A percentile compares a stretch with the other conserved stretches of the same genome.
These are phyloP conservation scores for Plectosphaerella plurivora DNA, from an alignment of 2,329 filamentous ascomycete species.

Conservation along the genomic window DNA sequence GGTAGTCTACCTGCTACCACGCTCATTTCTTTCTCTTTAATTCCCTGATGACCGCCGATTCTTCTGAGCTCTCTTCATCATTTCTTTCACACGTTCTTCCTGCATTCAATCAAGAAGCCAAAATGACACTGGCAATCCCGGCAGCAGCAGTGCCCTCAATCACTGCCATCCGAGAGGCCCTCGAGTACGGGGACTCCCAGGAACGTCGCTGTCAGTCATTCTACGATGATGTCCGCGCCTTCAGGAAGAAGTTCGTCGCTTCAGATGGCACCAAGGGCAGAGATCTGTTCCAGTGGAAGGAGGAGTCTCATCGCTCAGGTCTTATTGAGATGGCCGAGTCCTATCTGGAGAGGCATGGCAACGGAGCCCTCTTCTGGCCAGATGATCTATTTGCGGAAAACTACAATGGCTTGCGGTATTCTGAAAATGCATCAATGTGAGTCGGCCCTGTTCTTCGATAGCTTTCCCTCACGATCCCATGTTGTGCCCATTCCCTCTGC, in stretches of 20 bases:
- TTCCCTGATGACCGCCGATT: too few relatives aligned
- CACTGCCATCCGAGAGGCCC: not conserved
- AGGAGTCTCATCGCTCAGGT: conserved; percentile 1
- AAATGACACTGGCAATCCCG: not conserved
- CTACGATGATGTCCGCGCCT: conserved; percentile 2
- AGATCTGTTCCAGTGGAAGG: conserved; percentile 5
- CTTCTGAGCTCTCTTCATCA: too few relatives aligned
- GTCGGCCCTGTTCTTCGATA: too few relatives aligned
- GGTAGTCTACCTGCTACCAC: too few relatives aligned
- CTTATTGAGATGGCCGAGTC: conserved; percentile 4
- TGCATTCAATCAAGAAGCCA: too few relatives aligned
- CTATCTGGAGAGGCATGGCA: conserved; percentile 3
- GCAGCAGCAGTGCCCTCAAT: conserved; percentile 1
- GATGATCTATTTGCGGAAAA: not conserved
- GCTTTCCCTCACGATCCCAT: too few relatives aligned
- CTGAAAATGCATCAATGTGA: too few relatives aligned
- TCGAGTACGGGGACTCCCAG: conserved; percentile 5
- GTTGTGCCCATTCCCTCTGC: too few relatives aligned
- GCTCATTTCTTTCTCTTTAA: too few relatives aligned
- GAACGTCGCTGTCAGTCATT: not conserved
- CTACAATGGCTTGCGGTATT: not conserved
- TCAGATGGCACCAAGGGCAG: not conserved
- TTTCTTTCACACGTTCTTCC: too few relatives aligned
- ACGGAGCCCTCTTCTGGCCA: conserved; percentile 6
- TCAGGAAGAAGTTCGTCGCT: conserved; percentile 2